A percentile compares a stretch with the other conserved stretches of the same genome.
Conservation (phyloP, 2,329 filamentous ascomycete species). For the Metarhizium humberi region DNA sequence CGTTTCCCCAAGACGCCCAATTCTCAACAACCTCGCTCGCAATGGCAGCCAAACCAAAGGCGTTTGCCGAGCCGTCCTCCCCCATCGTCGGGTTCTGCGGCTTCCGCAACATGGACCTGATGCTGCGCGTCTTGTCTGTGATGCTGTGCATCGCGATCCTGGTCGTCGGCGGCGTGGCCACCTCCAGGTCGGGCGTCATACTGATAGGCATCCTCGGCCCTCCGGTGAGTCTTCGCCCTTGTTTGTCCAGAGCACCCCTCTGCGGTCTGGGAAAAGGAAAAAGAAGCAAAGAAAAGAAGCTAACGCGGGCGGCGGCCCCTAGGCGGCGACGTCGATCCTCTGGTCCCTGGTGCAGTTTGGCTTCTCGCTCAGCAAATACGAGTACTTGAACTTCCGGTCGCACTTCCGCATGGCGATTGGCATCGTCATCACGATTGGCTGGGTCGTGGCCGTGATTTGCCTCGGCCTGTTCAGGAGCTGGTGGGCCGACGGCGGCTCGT, state of each 20-base stretch:
- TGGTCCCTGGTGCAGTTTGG: constrained; percentile 6
- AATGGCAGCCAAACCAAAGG: background rate
- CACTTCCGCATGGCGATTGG: constrained; percentile 6
- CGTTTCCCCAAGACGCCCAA: no score
- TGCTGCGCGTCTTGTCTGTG: background rate
- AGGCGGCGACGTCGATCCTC: constrained; percentile 3
- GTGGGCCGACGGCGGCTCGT: background rate
- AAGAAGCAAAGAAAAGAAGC: no score
- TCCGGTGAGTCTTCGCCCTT: constrained; percentile 1
- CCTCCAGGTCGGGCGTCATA: constrained; percentile 1
- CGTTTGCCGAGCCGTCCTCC: background rate
- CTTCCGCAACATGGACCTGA: constrained; percentile 1
- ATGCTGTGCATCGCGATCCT: constrained; percentile 1
- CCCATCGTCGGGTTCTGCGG: background rate
- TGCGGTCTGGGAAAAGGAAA: no score
- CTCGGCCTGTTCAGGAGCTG: constrained; percentile 1
- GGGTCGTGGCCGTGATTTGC: constrained; percentile 1
- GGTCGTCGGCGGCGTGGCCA: constrained; percentile 1
- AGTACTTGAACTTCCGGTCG: constrained; percentile 8
- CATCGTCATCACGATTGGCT: constrained; percentile 5
- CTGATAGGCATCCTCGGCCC: constrained; percentile 5
- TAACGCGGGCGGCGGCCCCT: no score
- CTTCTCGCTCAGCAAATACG: background rate
- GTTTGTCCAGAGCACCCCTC: no score
- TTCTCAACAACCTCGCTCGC: background rate